These are phyloP conservation scores for Aspergillus transmontanensis DNA, from an alignment of 2,329 filamentous ascomycete genomes.

Conservation along the genomic window DNA sequence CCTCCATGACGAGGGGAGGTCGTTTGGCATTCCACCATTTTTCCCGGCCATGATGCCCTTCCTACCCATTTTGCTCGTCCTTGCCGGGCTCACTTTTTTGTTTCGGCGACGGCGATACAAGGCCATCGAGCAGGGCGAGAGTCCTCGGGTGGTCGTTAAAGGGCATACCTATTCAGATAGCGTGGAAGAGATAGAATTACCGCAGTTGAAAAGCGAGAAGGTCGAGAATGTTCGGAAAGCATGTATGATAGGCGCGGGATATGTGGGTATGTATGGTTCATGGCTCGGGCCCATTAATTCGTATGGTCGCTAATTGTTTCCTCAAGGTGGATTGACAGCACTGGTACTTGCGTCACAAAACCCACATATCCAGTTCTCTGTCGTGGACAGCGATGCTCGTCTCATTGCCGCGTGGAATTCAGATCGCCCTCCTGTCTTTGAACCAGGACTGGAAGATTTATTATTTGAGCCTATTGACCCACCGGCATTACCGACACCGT, in stretches of 20 bases:
- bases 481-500: not conserved
- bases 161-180: slow-evolving; percentile 24
- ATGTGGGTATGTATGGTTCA: slow-evolving; percentile 25
- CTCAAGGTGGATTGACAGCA: slow-evolving; percentile 24
- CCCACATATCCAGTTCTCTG: slow-evolving; percentile 28
- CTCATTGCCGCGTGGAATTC: slow-evolving; percentile 32
- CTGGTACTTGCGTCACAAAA: slow-evolving; percentile 30
- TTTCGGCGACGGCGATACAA: slow-evolving; percentile 18
- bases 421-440: slow-evolving; percentile 26
- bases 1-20: not conserved
- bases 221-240: slow-evolving; percentile 22
- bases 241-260: slow-evolving; percentile 29
- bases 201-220: not conserved
- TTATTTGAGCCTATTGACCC: slow-evolving; percentile 17
- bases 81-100: slow-evolving; percentile 20
- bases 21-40: not conserved
- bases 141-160: slow-evolving; percentile 18
- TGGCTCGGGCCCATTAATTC: not conserved
- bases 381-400: slow-evolving; percentile 27
- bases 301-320: not conserved
- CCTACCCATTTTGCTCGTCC: slow-evolving; percentile 19
- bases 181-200: slow-evolving; percentile 9
- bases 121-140: slow-evolving; percentile 8
- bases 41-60: slow-evolving; percentile 17
- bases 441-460: slow-evolving; percentile 28